A percentile compares a stretch with the other conserved stretches of the same genome.
These are phyloP conservation scores for Melaleuca quinquenervia DNA, from an alignment of 345 rosid genomes.

Conservation along the genomic window DNA sequence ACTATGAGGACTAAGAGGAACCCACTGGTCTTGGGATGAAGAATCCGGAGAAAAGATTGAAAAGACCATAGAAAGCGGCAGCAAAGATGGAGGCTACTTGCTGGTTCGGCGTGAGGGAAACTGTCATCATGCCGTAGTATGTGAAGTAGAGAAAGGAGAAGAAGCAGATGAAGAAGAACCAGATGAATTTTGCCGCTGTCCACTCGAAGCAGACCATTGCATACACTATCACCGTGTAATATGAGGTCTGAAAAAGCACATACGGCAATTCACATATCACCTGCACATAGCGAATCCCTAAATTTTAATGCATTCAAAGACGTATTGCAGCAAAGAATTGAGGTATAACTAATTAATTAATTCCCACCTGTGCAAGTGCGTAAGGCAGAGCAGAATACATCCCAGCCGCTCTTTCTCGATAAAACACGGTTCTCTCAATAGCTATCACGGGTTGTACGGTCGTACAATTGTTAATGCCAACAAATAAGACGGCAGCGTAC, in stretches of 20 bases:
- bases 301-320: neutral
- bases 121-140: slow-evolving; percentile 94
- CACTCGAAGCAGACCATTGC: slow-evolving; percentile 75
- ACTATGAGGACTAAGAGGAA: neutral
- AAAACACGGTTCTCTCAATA: slow-evolving; percentile 61
- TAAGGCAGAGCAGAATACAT: slow-evolving; percentile 68
- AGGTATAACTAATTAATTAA: neutral
- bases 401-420: slow-evolving; percentile 63
- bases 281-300: slow-evolving; percentile 13
- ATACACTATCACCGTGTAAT: slow-evolving; percentile 54
- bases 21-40: slow-evolving; percentile 73
- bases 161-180: slow-evolving; percentile 80
- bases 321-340: neutral
- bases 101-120: slow-evolving; percentile 72
- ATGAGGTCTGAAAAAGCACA: slow-evolving; percentile 47
- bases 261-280: slow-evolving; percentile 66
- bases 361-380: slow-evolving; percentile 48
- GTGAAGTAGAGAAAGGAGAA: slow-evolving; percentile 91
- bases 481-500: slow-evolving; percentile 49
- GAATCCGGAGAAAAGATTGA: slow-evolving; percentile 87
- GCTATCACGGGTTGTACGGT: slow-evolving; percentile 63
- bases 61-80: slow-evolving; percentile 58
- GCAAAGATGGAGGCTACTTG: slow-evolving; percentile 75
- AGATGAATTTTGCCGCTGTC: slow-evolving; percentile 61
- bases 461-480: slow-evolving; percentile 55